Evolutionary conservation across 768 basidiomycete genomes (phyloP), one percentile per base, ranked within the genome.

Genomic region (Tephrocybe sp.): DNA sequence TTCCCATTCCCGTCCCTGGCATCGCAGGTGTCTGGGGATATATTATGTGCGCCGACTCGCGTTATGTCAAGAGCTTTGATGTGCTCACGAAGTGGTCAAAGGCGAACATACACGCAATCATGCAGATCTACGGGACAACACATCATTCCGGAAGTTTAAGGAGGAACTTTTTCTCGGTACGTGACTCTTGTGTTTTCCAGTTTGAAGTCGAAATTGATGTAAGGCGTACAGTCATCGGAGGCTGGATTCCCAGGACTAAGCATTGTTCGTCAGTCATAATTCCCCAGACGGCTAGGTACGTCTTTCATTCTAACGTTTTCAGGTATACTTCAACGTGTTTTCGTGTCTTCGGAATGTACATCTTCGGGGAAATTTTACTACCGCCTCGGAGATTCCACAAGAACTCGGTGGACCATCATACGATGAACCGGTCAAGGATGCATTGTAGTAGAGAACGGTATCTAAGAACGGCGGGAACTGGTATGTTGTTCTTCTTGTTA

Each of bases 81-180:
- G 78, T 82, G 9, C 81, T 88, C 0, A 84, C 80, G 58, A 76
- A 69, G 51, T 93, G 90, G 87, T 86, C 92, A 65, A 79, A 77
- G 49, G 74, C 77, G 4, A 85, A 92, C 55, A 79, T 83, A 21
- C 78, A 87, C 49, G 61, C 70, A 16, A 83, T 93, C 54, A 57
- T 90, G 67, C 63, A 77, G 35, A 64, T 78, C 15, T 90, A 78
- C 62, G 80, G 74, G 5, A 12, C 59, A 26, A 54, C 62, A 39
- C 78, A 80, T 54, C 69, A 66, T 5, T 76, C 86, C 39, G 72
- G 70, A 53, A n/a, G n/a, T n/a, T n/a, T n/a, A 79, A 72, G 58
- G 83, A 87, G 58, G 84, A 86, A 54, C 62, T 87, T 44, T 75
- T 78, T 32, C 60, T 87, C 1, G 79, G 77, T 74, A 53, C 32